Conservation (phyloP, 176 grass and related monocot genomes). For the Neostapfia colusana region DNA sequence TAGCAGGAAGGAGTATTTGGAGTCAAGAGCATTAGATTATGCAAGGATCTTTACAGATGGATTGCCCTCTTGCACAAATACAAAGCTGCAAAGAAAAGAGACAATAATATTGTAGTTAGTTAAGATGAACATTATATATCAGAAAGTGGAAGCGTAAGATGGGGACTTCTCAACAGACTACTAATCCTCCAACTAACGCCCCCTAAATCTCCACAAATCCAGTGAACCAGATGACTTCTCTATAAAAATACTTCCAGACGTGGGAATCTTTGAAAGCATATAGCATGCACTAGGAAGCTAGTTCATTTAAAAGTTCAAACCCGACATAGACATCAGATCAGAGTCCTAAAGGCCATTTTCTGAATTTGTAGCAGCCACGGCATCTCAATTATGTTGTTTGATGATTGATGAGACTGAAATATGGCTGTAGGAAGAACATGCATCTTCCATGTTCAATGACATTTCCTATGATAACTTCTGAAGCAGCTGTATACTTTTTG, state of each 20-base stretch:
- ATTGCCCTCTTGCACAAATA: slow-evolving; percentile 31
- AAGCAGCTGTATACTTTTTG: slow-evolving; percentile 27
- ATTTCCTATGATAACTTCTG: slow-evolving; percentile 24
- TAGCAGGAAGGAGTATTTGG: slow-evolving; percentile 22
- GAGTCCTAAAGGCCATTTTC: slow-evolving; percentile 1
- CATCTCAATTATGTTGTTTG: slow-evolving; percentile 31
- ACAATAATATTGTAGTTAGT: slow-evolving; percentile 33
- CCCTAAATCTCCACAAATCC: slow-evolving; percentile 28
- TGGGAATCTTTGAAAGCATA: slow-evolving; percentile 4
- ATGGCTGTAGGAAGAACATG: neutral
- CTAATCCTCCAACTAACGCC: slow-evolving; percentile 37
- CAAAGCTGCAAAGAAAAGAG: slow-evolving; percentile 25
- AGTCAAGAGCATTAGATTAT: slow-evolving; percentile 8
- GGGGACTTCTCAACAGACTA: slow-evolving; percentile 49
- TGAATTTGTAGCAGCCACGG: slow-evolving; percentile 25
- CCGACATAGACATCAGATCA: neutral
- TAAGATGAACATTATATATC: slow-evolving; percentile 39
- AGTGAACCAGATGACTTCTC: slow-evolving; percentile 3
- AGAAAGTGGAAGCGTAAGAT: slow-evolving; percentile 42
- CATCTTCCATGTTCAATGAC: slow-evolving; percentile 22
- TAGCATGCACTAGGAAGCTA: neutral
- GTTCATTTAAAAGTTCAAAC: slow-evolving; percentile 37
- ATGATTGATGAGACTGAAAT: slow-evolving; percentile 42
- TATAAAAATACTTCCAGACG: neutral
- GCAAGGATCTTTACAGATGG: slow-evolving; percentile 46